Evolutionary conservation across 495 filamentous ascomycete species (phyloP).

Genomic region (Lentithecium fluviatile): DNA sequence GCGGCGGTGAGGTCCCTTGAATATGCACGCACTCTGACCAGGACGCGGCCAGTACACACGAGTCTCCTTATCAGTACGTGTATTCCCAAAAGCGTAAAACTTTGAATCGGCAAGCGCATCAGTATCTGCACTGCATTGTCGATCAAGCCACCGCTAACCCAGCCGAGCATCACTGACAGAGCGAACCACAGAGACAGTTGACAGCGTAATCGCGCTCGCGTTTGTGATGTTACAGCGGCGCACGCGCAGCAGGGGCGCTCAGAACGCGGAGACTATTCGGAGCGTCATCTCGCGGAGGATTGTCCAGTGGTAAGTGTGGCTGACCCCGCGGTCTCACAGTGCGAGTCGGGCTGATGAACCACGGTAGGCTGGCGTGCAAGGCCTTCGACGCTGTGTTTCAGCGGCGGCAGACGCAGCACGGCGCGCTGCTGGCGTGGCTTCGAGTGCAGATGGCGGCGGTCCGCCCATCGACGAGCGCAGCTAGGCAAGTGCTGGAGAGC

Average conservation of each 20-base stretch:
- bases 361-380: slow-evolving; percentile 41
- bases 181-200: slow-evolving; percentile 55
- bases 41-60: slow-evolving; percentile 52
- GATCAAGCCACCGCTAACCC: slow-evolving; percentile 28
- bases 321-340: slow-evolving; percentile 22
- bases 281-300: slow-evolving; percentile 64
- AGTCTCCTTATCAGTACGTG: slow-evolving; percentile 61
- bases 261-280: slow-evolving; percentile 52
- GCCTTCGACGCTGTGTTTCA: slow-evolving; percentile 42
- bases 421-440: slow-evolving; percentile 40
- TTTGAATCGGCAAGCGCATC: slow-evolving; percentile 17
- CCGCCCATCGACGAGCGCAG: slow-evolving; percentile 20
- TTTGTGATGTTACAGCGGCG: slow-evolving; percentile 62
- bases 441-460: slow-evolving; percentile 14
- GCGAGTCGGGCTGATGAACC: not conserved
- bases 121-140: slow-evolving; percentile 17
- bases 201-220: slow-evolving; percentile 63
- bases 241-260: slow-evolving; percentile 42
- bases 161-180: slow-evolving; percentile 26
- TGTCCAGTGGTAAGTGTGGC: slow-evolving; percentile 60
- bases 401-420: slow-evolving; percentile 41
- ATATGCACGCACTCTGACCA: slow-evolving; percentile 64
- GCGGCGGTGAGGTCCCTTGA: slow-evolving; percentile 81
- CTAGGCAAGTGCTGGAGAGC: slow-evolving; percentile 25
- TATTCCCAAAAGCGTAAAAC: slow-evolving; percentile 5